Evolutionary conservation across 2,329 filamentous ascomycete genomes (phyloP), one percentile per base, ranked within the genome.

Genomic region (Neocucurbitaria cava): DNA sequence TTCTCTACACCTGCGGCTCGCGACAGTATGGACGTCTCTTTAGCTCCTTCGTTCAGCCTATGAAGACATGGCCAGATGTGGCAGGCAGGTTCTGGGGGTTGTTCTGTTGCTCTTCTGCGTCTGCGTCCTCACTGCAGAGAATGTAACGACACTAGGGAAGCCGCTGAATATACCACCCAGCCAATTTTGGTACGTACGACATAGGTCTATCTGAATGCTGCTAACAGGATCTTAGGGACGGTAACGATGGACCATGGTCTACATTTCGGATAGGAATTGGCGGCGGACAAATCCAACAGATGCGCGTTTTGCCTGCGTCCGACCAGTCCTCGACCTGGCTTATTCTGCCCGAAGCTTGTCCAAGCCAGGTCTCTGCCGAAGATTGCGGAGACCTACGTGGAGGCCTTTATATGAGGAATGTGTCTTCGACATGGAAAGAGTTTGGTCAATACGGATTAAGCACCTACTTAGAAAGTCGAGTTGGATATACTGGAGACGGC

Each of bases 311-410:
- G 10, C 66, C 71, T 10, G 71, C 70, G 1, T 74, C 72, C 11
- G 59, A 65, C 30, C 69, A 71, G 20, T 71, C 73, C 44, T 71
- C 76, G 28, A 69, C 65, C 13, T 76, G 72, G 69, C 59, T 76
- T 13, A 62, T 74, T 7, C 43, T 69, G 1, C 65, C 73, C 5
- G 66, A 76, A 53, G 74, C 64, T n/a, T 78, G 76, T 57, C 54
- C 69, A 49, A 56, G 51, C 11, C 33, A 56, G 33, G 46, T 53
- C 18, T 56, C 71, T 40, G 64, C 56, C 7, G 26, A 62, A 18
- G 54, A 65, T n/a, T 77, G 76, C 46, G 50, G 58, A 2, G 61
- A 64, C 5, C 52, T 64, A 20, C 69, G 72, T 33, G 76, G 76
- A 0, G 48, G 65, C 15, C 48, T 67, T 3, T 73, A 72, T 56